Base-by-base conservation (phyloP, 2,329 filamentous ascomycete genomes). In the Stemphylium vesicarium region DNA sequence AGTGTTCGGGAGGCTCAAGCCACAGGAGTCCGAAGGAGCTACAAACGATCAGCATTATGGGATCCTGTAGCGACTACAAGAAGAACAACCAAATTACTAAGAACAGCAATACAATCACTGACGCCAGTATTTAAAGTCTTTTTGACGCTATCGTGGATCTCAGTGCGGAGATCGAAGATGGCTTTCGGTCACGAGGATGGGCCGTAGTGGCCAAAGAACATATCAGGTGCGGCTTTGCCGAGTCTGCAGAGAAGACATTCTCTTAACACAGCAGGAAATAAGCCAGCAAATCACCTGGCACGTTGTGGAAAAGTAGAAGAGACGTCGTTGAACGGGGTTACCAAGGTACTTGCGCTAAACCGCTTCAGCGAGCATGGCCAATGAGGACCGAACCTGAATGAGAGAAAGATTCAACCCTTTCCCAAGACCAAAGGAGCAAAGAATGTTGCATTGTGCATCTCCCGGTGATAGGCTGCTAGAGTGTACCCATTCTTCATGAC, bases 341-440 rank as follows among this genome's bases (percentile, higher is more conserved):
- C 51, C 46, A 43, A 53, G 51, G 44, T 53, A 50, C 39, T 38
- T 50, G 39, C 33, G 26, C 45, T 48, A 48, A 40, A 20, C 45
- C 36, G 35, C 36, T 48, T 48, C 39, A 10, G 45, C n/a, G 7
- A 18, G 18, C 4, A 18, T 33, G 31, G 18, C 18, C 13, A 11
- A 40, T 40, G 4, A 39, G 18, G 18, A 13, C 4, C 2, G 31
- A 33, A 6, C 13, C 16, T 7, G 26, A 12, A 31, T 31, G 13
- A 31, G 29, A 24, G 12, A 15, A 44, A 8, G 13, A 32, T 9
- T 20, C 6, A 20, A 35, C 22, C 16, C 13, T 16, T 26, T 24
- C 7, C 22, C 22, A 2, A 24, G 22, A 24, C 22, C 18, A 7
- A 12, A 45, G 3, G n/a, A 12, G 18, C 18, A 8, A n/a, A 15